Conservation (phyloP, 1,284 basidiomycete species). For the Nidula niveotomentosa region DNA sequence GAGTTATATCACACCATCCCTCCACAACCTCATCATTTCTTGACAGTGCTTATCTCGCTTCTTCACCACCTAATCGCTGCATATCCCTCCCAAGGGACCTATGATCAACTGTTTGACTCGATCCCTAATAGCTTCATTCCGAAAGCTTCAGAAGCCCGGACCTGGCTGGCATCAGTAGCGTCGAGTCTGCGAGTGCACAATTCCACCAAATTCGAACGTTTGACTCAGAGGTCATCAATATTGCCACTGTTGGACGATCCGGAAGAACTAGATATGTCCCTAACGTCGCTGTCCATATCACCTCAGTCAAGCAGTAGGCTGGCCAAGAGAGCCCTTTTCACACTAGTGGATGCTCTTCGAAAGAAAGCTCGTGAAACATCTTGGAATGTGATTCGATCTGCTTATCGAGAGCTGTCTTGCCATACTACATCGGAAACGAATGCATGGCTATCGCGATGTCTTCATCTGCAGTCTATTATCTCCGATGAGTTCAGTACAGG, state of each 20-base stretch:
- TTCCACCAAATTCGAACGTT: slow-evolving; percentile 45
- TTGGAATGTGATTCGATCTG: slow-evolving; percentile 61
- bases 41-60: slow-evolving; percentile 42
- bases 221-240: slow-evolving; percentile 33
- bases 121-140: slow-evolving; percentile 39
- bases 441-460: slow-evolving; percentile 50
- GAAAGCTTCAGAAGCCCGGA: slow-evolving; percentile 26
- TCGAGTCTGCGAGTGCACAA: slow-evolving; percentile 47
- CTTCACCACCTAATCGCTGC: slow-evolving; percentile 51
- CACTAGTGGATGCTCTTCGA: slow-evolving; percentile 46
- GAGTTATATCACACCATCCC: slow-evolving; percentile 36
- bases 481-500: slow-evolving; percentile 19
- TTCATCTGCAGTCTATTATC: slow-evolving; percentile 35
- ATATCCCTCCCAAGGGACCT: slow-evolving; percentile 62
- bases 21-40: slow-evolving; percentile 7
- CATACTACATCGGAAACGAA: slow-evolving; percentile 35
- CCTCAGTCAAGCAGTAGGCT: slow-evolving; percentile 20
- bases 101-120: slow-evolving; percentile 42
- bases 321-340: slow-evolving; percentile 38
- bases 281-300: slow-evolving; percentile 10
- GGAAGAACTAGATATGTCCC: slow-evolving; percentile 6
- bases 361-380: slow-evolving; percentile 47
- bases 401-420: slow-evolving; percentile 62
- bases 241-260: slow-evolving; percentile 11
- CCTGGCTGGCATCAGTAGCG: slow-evolving; percentile 50